phyloP scores from a whole-genome alignment of 148 eudicot genomes.

The Mesembryanthemum crystallinum region DNA sequence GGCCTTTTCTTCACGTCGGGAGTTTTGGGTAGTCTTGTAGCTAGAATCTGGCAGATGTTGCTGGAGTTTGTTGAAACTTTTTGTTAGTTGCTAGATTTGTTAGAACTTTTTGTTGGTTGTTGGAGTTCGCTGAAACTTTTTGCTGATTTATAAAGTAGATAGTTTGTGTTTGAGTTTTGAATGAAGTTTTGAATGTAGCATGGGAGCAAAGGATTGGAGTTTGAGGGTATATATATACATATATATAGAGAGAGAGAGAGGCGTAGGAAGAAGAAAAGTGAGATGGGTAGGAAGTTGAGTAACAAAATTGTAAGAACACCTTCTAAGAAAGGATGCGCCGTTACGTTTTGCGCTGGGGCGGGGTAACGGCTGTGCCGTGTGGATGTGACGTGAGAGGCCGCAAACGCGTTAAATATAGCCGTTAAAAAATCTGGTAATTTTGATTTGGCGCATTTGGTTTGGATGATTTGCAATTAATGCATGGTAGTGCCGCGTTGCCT shows the following conservation, averaged over 20 bases:
- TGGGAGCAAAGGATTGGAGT: no score
- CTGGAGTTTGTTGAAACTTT: no score
- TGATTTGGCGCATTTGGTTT: not conserved
- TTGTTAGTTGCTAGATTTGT: no score
- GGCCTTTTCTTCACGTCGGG: not conserved
- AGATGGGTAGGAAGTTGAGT: not conserved
- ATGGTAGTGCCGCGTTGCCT: not conserved
- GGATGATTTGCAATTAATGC: not conserved
- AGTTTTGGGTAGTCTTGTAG: no score
- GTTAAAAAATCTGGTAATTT: not conserved
- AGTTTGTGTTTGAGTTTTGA: no score
- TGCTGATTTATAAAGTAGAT: no score
- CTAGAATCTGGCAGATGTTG: no score
- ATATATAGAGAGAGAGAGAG: no score
- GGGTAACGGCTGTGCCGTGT: slow-evolving; percentile 6
- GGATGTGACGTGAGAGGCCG: not conserved
- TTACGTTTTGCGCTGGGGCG: not conserved
- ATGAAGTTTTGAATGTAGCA: no score
- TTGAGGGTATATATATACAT: no score
- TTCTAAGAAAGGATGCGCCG: not conserved
- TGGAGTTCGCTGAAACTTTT: no score
- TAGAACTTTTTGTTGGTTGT: no score
- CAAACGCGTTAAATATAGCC: not conserved
- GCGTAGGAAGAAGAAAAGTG: not conserved
- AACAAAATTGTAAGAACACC: not conserved